Percentiles rank a stretch among this genome's conserved stretches.
Evolutionary conservation across 176 grass and related monocot genomes (phyloP).

Genomic region (Tillandsia leiboldiana): DNA sequence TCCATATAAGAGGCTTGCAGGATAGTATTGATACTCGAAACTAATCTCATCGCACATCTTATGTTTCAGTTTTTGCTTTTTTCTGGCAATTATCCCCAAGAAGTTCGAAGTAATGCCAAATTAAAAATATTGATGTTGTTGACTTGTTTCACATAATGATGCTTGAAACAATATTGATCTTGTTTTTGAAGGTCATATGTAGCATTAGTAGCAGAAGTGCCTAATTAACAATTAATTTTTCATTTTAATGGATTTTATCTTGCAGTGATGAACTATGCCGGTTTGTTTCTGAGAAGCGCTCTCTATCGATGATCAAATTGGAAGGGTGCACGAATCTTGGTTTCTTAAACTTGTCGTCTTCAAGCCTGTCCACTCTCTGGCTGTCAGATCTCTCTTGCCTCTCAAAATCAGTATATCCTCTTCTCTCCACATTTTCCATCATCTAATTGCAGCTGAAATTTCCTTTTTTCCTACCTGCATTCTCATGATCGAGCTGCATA

Average conservation of each 20-base stretch:
- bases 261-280: slow-evolving; percentile 56
- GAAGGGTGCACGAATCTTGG: slow-evolving; percentile 55
- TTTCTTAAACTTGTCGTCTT: slow-evolving; percentile 63
- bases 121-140: too few species aligned
- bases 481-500: slow-evolving; percentile 10
- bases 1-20: too few species aligned
- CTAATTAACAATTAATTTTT: not conserved
- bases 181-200: not conserved
- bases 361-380: slow-evolving; percentile 56
- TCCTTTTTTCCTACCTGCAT: not conserved
- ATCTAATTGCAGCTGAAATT: not conserved
- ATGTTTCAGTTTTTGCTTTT: too few species aligned
- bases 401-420: slow-evolving; percentile 47
- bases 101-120: too few species aligned
- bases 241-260: slow-evolving; percentile 1
- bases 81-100: too few species aligned
- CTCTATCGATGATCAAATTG: slow-evolving; percentile 57
- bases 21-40: too few species aligned
- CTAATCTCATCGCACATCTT: too few species aligned
- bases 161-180: not conserved
- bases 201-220: not conserved
- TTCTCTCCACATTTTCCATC: not conserved
- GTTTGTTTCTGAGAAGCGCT: slow-evolving; percentile 61
- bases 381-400: slow-evolving; percentile 59
- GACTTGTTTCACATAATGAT: too few species aligned